Evolutionary conservation across 2,329 filamentous ascomycete genomes (phyloP), one percentile per base, ranked within the genome.

Genomic region (Xylaria sp.): DNA sequence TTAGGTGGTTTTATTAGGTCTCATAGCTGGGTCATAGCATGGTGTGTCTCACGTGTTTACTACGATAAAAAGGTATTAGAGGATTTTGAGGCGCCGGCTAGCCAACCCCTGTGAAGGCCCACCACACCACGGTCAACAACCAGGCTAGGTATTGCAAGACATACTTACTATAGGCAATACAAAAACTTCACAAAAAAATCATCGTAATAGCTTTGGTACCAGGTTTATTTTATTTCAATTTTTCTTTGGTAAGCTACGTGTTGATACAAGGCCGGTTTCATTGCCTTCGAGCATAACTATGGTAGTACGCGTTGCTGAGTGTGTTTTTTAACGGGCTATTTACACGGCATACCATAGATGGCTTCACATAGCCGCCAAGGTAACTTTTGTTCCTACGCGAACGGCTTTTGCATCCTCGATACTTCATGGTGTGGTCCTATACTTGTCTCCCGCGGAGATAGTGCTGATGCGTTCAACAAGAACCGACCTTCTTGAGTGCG

Each of bases 11-110:
- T 32, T 8, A n/a, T 19, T 36, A 34, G 14, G 7, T 48, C 12
- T 34, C 5, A 17, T 3, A 42, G 6, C 57, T 19, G 14, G 24
- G 48, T 51, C 48, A 34, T 54, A 14, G 30, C 17, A 19, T 30
- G 21, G 17, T 39, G 30, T 47, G 39, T 56, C 12, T 17, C 32
- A 64, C 45, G 39, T 47, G 21, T n/a, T 34, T 45, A 58, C 32
- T 42, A 53, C 19, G 19, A 64, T 58, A 24, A 58, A 51, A 64
- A 21, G 24, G 53, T 63, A 63, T 42, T 63, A 56, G 42, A 63
- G 36, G 60, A 12, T 24, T 51, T 27, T 61, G 11, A 12, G 56
- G 24, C 50, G 14, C 39, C 39, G 39, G 39, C 11, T 12, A 4
- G 24, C 24, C 24, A 27, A 27, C 32, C 30, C 61, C 61, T 42